Percentiles rank a stretch among this genome's conserved stretches.
Conservation (phyloP, 2,329 filamentous ascomycete genomes). For the Arthrobotrys musiformis region DNA sequence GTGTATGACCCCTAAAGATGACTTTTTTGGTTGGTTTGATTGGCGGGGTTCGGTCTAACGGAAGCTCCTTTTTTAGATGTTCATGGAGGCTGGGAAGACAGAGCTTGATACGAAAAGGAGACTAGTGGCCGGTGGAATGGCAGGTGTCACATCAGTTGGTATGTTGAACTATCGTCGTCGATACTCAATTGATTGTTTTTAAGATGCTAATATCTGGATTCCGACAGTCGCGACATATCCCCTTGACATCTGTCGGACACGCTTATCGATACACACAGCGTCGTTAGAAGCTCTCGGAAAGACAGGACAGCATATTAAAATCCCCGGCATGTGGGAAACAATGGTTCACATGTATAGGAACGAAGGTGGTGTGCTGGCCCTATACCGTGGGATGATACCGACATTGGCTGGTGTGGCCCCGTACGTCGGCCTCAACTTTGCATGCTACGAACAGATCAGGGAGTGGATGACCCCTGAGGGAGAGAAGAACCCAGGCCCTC, state of each 20-base stretch:
- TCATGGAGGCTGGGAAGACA: constrained; percentile 53
- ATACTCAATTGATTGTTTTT: background rate
- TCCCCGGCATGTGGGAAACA: constrained; percentile 93
- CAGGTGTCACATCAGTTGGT: constrained; percentile 89
- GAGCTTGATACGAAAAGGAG: constrained; percentile 70
- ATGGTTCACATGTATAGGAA: constrained; percentile 85
- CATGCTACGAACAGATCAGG: constrained; percentile 93
- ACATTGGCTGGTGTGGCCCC: constrained; percentile 95
- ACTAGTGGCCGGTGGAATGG: constrained; percentile 87
- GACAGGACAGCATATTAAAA: constrained; percentile 68
- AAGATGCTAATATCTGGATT: background rate
- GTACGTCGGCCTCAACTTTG: constrained; percentile 94
- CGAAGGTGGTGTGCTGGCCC: constrained; percentile 82
- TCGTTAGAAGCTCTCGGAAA: constrained; percentile 83
- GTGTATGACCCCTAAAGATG: constrained; percentile 68
- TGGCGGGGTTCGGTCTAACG: constrained; percentile 34
- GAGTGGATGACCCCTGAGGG: constrained; percentile 87
- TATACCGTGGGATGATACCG: constrained; percentile 95
- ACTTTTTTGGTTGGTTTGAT: constrained; percentile 3
- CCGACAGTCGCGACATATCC: constrained; percentile 76
- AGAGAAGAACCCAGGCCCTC: constrained; percentile 80
- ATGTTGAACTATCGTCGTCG: constrained; percentile 1
- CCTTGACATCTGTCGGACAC: constrained; percentile 94
- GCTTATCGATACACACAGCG: constrained; percentile 95
- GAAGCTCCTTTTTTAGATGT: constrained; percentile 14